These are phyloP conservation scores for Mallotus repandus DNA, from an alignment of 441 rosid genomes.

Conservation along the genomic window DNA sequence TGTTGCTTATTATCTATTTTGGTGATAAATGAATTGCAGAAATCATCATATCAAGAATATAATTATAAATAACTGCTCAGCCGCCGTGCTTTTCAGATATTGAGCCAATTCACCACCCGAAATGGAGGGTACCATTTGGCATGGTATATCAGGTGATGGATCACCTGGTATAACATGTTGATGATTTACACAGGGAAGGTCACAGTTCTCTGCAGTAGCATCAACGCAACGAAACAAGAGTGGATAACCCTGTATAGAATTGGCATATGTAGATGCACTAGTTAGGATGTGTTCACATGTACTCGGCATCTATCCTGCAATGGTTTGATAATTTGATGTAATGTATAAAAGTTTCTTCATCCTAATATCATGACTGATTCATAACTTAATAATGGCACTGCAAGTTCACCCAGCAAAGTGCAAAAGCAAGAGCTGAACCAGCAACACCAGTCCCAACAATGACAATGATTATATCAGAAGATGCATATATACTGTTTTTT, in stretches of 20 bases:
- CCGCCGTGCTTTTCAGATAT: slow-evolving; percentile 25
- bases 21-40: background rate
- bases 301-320: slow-evolving; percentile 17
- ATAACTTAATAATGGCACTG: too few species aligned
- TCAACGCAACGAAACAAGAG: slow-evolving; percentile 30
- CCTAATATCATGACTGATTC: too few species aligned
- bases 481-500: background rate
- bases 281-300: background rate
- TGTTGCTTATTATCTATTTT: background rate
- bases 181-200: slow-evolving; percentile 28
- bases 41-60: background rate
- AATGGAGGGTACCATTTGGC: slow-evolving; percentile 33
- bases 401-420: slow-evolving; percentile 15
- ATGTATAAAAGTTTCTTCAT: too few species aligned
- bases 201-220: slow-evolving; percentile 24
- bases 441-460: slow-evolving; percentile 26
- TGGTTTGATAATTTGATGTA: too few species aligned
- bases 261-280: slow-evolving; percentile 26
- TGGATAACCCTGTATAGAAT: slow-evolving; percentile 26
- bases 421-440: slow-evolving; percentile 23
- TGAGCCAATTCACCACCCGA: slow-evolving; percentile 31
- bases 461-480: slow-evolving; percentile 16
- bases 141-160: slow-evolving; percentile 8
- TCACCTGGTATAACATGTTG: slow-evolving; percentile 21
- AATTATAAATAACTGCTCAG: slow-evolving; percentile 19